Evolutionary conservation across 202 grass and related monocot genomes (phyloP).

Genomic region (Eragrostis tef): DNA sequence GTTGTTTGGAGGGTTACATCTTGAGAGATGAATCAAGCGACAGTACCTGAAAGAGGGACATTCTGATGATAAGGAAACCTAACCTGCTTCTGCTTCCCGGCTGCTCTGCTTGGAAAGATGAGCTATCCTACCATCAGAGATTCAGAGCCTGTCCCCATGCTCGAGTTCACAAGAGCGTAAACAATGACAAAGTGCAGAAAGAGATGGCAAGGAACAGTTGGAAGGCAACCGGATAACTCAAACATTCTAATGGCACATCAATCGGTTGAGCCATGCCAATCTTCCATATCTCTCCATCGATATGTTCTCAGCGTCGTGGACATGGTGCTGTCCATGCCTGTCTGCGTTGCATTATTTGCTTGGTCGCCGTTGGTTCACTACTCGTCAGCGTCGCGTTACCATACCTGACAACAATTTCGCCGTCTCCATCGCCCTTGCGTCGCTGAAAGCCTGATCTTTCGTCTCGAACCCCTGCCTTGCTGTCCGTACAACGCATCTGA

Average conservation of each 20-base stretch:
- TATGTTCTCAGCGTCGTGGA: constrained; percentile 8
- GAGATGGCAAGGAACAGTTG: not conserved
- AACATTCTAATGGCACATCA: not conserved
- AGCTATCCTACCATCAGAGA: constrained; percentile 4
- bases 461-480: not conserved
- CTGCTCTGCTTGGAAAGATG: not conserved
- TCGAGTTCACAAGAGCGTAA: not conserved
- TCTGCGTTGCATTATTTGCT: not conserved
- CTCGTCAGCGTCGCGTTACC: not conserved
- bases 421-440: not conserved
- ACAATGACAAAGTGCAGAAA: not conserved
- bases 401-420: not conserved
- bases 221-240: not conserved
- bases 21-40: not conserved
- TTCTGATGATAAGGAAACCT: constrained; percentile 39
- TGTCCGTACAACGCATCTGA: not conserved
- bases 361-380: not conserved
- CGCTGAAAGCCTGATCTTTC: not conserved
- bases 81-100: constrained; percentile 19
- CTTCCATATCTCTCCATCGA: not conserved
- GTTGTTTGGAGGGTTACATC: not conserved
- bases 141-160: not conserved
- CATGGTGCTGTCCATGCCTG: constrained; percentile 31
- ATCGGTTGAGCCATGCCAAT: not conserved
- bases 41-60: not conserved